Conservation (phyloP, 1,139 yeast genomes). For the Magnusiomyces starmeri region DNA sequence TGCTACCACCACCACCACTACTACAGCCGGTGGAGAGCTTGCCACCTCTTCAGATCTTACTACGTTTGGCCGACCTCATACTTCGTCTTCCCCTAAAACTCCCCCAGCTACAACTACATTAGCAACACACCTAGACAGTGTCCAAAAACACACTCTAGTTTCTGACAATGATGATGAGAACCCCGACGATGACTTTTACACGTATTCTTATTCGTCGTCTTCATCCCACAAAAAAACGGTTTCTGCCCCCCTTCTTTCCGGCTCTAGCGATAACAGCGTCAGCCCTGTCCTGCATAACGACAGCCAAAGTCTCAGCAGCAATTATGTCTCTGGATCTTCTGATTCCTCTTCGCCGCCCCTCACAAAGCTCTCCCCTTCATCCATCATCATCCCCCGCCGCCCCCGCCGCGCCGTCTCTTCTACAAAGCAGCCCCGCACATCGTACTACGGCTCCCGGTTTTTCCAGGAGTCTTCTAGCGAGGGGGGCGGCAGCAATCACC, state of each 20-base stretch:
- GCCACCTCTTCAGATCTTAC: too few species aligned
- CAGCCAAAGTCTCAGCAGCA: background rate
- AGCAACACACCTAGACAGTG: too few species aligned
- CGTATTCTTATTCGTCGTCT: background rate
- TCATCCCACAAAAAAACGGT: background rate
- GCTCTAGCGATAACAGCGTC: conserved; percentile 4
- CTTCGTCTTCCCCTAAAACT: too few species aligned
- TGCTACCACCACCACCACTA: too few species aligned
- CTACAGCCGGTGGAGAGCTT: too few species aligned
- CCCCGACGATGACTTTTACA: background rate
- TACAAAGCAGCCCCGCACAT: too few species aligned
- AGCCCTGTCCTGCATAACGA: background rate
- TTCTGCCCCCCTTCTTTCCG: background rate
- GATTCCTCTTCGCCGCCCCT: background rate
- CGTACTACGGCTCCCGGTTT: too few species aligned
- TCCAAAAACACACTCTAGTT: too few species aligned
- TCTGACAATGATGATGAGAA: too few species aligned
- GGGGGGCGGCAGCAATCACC: background rate
- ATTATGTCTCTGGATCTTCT: background rate
- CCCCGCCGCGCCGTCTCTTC: background rate
- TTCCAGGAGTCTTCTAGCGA: background rate
- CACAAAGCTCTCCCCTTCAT: background rate
- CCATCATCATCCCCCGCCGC: background rate
- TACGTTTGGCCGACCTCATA: too few species aligned
- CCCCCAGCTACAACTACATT: too few species aligned